Conservation (phyloP, 306 rosid genomes). For the Prosopis cineraria region DNA sequence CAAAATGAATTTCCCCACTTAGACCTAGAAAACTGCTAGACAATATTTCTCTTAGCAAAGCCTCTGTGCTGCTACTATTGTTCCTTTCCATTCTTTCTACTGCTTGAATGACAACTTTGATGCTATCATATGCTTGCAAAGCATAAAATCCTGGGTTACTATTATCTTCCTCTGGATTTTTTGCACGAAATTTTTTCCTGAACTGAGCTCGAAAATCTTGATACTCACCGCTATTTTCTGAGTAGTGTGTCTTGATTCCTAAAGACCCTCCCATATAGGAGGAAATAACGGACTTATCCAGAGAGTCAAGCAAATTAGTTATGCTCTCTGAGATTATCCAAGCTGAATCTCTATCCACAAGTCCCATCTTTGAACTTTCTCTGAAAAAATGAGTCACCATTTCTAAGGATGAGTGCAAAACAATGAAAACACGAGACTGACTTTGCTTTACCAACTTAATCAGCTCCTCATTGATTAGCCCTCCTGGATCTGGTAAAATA, state of each 20-base stretch:
- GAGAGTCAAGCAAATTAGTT: slow-evolving; percentile 52
- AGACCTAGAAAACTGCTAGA: slow-evolving; percentile 51
- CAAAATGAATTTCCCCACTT: slow-evolving; percentile 60
- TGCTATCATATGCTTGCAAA: slow-evolving; percentile 64
- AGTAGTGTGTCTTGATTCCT: slow-evolving; percentile 63
- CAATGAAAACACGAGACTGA: slow-evolving; percentile 64
- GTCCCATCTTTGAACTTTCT: slow-evolving; percentile 60
- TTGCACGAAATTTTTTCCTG: slow-evolving; percentile 33
- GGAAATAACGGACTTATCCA: slow-evolving; percentile 46
- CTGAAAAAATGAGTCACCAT: slow-evolving; percentile 57
- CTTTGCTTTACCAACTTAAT: slow-evolving; percentile 40
- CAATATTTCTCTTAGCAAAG: slow-evolving; percentile 29
- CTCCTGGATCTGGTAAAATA: slow-evolving; percentile 42
- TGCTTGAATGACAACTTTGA: slow-evolving; percentile 51
- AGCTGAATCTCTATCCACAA: slow-evolving; percentile 54
- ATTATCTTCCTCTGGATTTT: slow-evolving; percentile 50
- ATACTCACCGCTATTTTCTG: slow-evolving; percentile 40
- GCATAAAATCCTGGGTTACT: slow-evolving; percentile 58
- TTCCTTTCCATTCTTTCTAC: slow-evolving; percentile 31
- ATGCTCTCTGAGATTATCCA: slow-evolving; percentile 70
- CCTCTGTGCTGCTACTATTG: slow-evolving; percentile 14
- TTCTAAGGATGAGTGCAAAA: slow-evolving; percentile 56
- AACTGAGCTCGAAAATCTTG: slow-evolving; percentile 44
- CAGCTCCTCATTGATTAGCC: slow-evolving; percentile 44
- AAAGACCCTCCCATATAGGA: slow-evolving; percentile 60